Conservation (phyloP, 176 grass and related monocot genomes). For the Rhipidocladum racemiflorum region DNA sequence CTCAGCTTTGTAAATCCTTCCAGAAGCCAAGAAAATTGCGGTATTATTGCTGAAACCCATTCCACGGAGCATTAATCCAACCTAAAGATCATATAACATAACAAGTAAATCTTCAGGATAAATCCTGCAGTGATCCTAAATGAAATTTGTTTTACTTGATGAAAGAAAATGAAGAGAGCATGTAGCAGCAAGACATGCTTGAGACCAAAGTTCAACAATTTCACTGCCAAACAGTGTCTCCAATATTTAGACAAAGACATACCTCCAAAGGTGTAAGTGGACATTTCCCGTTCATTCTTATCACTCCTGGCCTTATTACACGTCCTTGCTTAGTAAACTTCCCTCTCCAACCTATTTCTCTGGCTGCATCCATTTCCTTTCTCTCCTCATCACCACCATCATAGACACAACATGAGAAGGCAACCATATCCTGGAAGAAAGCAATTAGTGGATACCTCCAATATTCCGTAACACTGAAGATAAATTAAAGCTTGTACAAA, state of each 20-base stretch:
- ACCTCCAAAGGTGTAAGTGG: conserved; percentile 99
- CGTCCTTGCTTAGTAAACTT: conserved; percentile 91
- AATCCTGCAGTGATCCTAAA: conserved; percentile 7
- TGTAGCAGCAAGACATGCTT: background rate
- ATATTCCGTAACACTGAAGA: conserved; percentile 4
- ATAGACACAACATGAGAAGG: conserved; percentile 97
- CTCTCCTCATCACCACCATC: conserved; percentile 86
- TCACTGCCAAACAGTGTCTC: background rate
- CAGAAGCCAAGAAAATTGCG: conserved; percentile 92
- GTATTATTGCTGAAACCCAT: conserved; percentile 96
- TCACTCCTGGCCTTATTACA: conserved; percentile 80
- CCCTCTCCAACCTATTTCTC: conserved; percentile 96
- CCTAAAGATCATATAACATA: conserved; percentile 49
- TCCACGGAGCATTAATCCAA: conserved; percentile 95
- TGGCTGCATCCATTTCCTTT: conserved; percentile 77
- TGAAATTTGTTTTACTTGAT: conserved; percentile 7
- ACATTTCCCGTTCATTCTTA: conserved; percentile 96
- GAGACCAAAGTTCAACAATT: conserved; percentile 16
- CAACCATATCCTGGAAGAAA: conserved; percentile 94
- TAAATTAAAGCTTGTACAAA: conserved; percentile 9
- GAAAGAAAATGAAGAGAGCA: conserved; percentile 31
- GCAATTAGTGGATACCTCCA: conserved; percentile 4
- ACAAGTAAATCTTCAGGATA: conserved; percentile 14
- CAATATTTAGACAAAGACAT: conserved; percentile 26
- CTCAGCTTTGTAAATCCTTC: conserved; percentile 90